Evolutionary conservation across 331 rosid species (phyloP).

Genomic region (Quercus tomentella): DNA sequence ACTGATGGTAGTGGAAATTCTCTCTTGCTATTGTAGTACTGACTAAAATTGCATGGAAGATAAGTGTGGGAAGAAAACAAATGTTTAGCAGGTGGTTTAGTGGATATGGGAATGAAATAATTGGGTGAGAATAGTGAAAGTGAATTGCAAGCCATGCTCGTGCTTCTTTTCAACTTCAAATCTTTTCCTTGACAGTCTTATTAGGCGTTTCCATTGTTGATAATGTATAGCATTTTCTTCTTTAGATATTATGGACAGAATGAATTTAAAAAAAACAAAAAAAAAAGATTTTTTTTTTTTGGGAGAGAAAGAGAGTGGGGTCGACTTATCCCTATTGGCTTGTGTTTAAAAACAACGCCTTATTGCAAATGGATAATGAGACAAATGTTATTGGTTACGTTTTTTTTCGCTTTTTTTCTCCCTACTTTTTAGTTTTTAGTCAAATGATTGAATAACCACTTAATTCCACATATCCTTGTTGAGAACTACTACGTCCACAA

Average conservation of each 20-base stretch:
- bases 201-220: background rate
- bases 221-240: background rate
- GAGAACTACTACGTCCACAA: rapidly evolving
- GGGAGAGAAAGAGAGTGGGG: background rate
- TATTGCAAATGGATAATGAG: constrained; percentile 25
- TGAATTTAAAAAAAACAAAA: background rate
- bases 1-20: constrained; percentile 34
- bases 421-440: constrained; percentile 11
- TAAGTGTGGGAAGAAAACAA: constrained; percentile 5
- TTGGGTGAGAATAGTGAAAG: constrained; percentile 30
- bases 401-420: background rate
- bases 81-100: constrained; percentile 12
- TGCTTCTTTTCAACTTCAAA: constrained; percentile 15
- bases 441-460: background rate
- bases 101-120: constrained; percentile 18
- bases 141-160: constrained; percentile 41
- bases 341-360: constrained; percentile 13
- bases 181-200: background rate
- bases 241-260: background rate
- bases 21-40: constrained; percentile 19
- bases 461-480: background rate
- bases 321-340: constrained; percentile 6
- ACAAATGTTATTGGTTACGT: background rate
- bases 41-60: background rate
- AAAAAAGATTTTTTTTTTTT: too few relatives aligned